phyloP scores from a whole-genome alignment of 176 grass and related monocot genomes.

The Urochloa ruziziensis region DNA sequence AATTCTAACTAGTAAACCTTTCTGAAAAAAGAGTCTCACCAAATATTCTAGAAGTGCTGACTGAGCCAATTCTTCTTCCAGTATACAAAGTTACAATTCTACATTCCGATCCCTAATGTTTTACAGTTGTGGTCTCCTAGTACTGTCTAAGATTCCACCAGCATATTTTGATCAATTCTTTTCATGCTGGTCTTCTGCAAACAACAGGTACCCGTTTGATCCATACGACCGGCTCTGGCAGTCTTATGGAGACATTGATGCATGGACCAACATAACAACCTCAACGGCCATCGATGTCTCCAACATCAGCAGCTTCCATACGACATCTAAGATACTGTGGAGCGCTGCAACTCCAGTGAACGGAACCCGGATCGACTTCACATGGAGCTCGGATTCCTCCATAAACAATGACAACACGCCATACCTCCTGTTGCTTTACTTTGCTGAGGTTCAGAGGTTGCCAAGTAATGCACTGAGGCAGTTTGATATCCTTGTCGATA shows the following conservation, averaged over 20 bases:
- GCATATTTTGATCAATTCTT: not conserved
- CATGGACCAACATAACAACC: constrained; percentile 32
- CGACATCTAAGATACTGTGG: not conserved
- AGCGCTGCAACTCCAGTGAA: constrained; percentile 38
- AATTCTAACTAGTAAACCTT: not conserved
- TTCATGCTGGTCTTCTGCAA: not conserved
- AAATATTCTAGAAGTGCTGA: not conserved
- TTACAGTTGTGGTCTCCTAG: too few species aligned
- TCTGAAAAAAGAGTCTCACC: not conserved
- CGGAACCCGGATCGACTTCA: constrained; percentile 13
- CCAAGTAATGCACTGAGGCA: not conserved
- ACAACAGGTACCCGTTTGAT: constrained; percentile 48
- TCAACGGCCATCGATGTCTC: not conserved
- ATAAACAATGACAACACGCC: not conserved
- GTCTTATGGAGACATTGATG: not conserved
- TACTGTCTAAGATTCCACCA: not conserved
- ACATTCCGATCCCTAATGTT: too few species aligned
- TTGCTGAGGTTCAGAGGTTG: constrained; percentile 27
- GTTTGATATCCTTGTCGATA: constrained; percentile 33
- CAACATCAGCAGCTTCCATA: constrained; percentile 13
- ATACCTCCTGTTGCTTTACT: constrained; percentile 46
- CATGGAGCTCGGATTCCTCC: constrained; percentile 8
- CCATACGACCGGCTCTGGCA: constrained; percentile 44
- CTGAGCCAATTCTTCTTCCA: not conserved
- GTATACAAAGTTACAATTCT: not conserved